Conservation (phyloP, 805 yeast species). For the Candida ovalis region DNA sequence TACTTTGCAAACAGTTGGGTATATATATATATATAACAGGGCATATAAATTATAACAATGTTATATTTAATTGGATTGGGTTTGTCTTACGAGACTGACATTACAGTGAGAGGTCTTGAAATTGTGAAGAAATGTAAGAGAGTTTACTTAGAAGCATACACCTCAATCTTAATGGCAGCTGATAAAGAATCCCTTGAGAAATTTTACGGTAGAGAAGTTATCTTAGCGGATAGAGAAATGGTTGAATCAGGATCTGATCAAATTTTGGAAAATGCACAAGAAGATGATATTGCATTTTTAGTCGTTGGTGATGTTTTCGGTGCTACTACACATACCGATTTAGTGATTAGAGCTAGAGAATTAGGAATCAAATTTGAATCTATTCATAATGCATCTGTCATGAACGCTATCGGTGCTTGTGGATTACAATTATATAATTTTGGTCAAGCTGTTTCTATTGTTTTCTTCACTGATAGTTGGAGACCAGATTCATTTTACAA, state of each 20-base stretch:
- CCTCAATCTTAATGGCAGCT: slow-evolving; percentile 94
- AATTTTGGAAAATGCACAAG: slow-evolving; percentile 71
- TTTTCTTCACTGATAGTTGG: slow-evolving; percentile 93
- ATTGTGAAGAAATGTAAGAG: slow-evolving; percentile 78
- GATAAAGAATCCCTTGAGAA: slow-evolving; percentile 67
- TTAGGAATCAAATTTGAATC: slow-evolving; percentile 72
- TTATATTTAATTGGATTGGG: slow-evolving; percentile 90
- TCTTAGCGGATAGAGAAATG: slow-evolving; percentile 89
- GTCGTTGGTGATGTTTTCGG: slow-evolving; percentile 99
- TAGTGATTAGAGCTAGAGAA: slow-evolving; percentile 88
- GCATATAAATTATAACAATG: slow-evolving; percentile 40
- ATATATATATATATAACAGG: neutral
- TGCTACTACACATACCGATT: slow-evolving; percentile 96
- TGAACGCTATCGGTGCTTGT: slow-evolving; percentile 98
- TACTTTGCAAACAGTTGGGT: too few species aligned
- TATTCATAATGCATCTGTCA: slow-evolving; percentile 92
- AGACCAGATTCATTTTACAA: slow-evolving; percentile 94
- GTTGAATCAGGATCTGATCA: slow-evolving; percentile 88
- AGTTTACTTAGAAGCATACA: slow-evolving; percentile 93
- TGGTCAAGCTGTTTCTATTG: slow-evolving; percentile 96
- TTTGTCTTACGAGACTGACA: slow-evolving; percentile 80
- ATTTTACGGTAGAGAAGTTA: slow-evolving; percentile 81
- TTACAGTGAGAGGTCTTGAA: slow-evolving; percentile 91
- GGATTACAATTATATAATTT: slow-evolving; percentile 92
- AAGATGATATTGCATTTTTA: slow-evolving; percentile 84